Conservation (phyloP, 345 rosid genomes). For the Sonneratia caseolaris region DNA sequence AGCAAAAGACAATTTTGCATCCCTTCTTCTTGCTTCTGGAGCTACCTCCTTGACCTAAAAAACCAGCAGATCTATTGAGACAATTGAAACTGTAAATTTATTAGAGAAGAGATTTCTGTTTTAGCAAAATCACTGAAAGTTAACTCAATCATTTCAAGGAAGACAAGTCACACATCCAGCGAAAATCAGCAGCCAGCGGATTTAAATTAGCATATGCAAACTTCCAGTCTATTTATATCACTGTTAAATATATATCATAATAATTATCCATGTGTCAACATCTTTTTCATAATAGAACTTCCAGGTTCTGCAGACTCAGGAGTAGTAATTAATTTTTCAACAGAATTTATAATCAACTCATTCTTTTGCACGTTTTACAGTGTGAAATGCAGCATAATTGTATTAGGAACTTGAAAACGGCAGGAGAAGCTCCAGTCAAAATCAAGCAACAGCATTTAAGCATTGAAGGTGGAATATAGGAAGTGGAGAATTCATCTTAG, state of each 20-base stretch:
- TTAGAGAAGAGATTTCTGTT: neutral
- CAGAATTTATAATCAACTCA: neutral
- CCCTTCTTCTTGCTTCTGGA: conserved; percentile 82
- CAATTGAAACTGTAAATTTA: neutral
- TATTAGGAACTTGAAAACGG: neutral
- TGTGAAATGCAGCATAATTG: neutral
- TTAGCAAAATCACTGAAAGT: neutral
- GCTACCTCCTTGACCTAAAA: conserved; percentile 77
- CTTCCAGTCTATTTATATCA: no score
- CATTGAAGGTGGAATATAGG: neutral
- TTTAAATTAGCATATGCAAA: neutral
- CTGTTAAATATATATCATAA: neutral
- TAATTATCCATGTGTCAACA: no score
- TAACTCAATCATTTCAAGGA: neutral
- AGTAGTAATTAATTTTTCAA: neutral
- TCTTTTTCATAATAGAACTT: neutral
- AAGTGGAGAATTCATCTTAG: neutral
- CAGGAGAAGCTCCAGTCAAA: neutral
- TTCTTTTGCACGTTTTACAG: neutral
- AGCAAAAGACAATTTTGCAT: conserved; percentile 84
- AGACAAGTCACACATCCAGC: neutral
- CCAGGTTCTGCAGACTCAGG: neutral
- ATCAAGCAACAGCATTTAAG: neutral
- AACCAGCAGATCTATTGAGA: neutral
- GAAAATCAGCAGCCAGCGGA: neutral